These are phyloP conservation scores for Oemleria cerasiformis DNA, from an alignment of 306 rosid genomes.

Conservation along the genomic window DNA sequence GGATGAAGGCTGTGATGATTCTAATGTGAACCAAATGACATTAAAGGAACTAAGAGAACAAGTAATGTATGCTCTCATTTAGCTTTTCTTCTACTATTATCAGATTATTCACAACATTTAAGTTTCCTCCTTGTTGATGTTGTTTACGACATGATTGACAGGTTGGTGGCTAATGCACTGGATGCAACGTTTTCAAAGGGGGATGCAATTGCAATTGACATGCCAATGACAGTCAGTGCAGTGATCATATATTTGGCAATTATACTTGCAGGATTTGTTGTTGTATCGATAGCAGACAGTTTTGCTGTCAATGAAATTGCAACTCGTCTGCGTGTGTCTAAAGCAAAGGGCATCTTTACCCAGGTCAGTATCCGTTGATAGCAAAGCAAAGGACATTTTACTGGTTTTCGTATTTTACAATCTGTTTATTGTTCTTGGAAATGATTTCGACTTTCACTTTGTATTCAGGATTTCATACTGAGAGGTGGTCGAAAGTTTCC, in stretches of 20 bases:
- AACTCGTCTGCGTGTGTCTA: constrained; percentile 64
- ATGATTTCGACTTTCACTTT: constrained; percentile 24
- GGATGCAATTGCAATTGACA: constrained; percentile 87
- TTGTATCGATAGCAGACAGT: constrained; percentile 92
- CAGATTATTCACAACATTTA: too few relatives aligned
- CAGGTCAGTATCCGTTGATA: constrained; percentile 44
- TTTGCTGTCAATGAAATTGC: constrained; percentile 79
- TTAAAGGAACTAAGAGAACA: constrained; percentile 65
- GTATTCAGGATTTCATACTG: constrained; percentile 77
- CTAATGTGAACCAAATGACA: constrained; percentile 47
- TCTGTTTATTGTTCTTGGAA: constrained; percentile 1
- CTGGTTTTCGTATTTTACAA: background rate
- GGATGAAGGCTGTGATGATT: constrained; percentile 63
- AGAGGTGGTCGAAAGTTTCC: constrained; percentile 81
- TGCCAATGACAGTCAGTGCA: constrained; percentile 79
- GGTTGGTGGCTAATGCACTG: constrained; percentile 79
- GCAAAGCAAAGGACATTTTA: background rate
- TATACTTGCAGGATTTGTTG: constrained; percentile 70
- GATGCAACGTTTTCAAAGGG: constrained; percentile 67
- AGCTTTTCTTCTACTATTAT: background rate
- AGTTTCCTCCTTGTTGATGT: background rate
- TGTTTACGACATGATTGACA: constrained; percentile 32
- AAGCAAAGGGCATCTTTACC: constrained; percentile 80
- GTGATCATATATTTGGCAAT: constrained; percentile 78
- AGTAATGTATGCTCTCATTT: constrained; percentile 58